Percentiles rank a stretch among this genome's conserved stretches.
These are phyloP conservation scores for Euryodendron excelsum DNA, from an alignment of 148 eudicot species.

Conservation along the genomic window DNA sequence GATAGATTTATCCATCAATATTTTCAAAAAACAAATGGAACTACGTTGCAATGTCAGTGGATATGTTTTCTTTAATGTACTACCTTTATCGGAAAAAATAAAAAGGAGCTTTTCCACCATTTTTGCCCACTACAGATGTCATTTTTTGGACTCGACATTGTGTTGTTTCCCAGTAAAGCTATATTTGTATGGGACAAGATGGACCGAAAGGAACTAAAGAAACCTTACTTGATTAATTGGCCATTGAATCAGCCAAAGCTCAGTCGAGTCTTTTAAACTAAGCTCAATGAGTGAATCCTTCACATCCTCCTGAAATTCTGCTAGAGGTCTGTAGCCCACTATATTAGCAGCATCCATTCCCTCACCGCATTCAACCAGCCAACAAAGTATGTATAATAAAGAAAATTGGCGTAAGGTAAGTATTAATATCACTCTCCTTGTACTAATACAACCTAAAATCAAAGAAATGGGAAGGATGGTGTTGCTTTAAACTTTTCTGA, in stretches of 20 bases:
- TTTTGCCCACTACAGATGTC: neutral
- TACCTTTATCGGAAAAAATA: neutral
- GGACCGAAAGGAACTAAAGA: neutral
- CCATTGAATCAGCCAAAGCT: conserved; percentile 81
- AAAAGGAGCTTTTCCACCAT: neutral
- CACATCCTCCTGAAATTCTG: conserved; percentile 49
- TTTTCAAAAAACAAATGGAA: neutral
- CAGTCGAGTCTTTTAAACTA: conserved; percentile 43
- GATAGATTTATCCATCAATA: neutral
- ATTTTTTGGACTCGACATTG: neutral
- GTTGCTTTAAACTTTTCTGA: neutral
- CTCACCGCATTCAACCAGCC: neutral
- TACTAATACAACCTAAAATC: neutral
- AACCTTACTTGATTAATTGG: conserved; percentile 55
- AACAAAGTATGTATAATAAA: neutral
- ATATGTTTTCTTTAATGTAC: neutral
- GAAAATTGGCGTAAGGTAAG: too few relatives aligned
- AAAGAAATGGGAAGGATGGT: neutral
- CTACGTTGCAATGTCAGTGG: neutral
- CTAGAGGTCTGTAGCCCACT: conserved; percentile 31
- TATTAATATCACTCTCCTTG: neutral
- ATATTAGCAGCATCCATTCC: conserved; percentile 21
- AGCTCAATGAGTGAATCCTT: conserved; percentile 55
- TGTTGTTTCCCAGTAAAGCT: neutral
- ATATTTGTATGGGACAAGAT: neutral